A percentile compares a stretch with the other conserved stretches of the same genome.
These are phyloP conservation scores for Neurospora discreta DNA, from an alignment of 495 filamentous ascomycete genomes.

Conservation along the genomic window DNA sequence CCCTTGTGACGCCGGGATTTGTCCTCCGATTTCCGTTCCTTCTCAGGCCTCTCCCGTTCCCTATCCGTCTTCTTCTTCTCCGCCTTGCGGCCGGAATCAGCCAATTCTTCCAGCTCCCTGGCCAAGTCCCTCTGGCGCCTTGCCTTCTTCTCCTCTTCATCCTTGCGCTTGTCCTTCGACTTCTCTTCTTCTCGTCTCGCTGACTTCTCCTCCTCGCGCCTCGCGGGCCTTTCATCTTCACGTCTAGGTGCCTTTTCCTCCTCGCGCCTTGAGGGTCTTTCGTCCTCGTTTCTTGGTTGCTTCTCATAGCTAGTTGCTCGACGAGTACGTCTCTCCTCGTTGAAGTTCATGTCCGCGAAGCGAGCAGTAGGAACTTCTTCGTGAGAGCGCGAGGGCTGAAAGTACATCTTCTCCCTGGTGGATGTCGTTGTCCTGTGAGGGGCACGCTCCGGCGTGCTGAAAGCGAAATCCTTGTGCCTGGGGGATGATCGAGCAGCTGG, in stretches of 20 bases:
- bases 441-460: constrained; percentile 24
- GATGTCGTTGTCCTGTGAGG: constrained; percentile 22
- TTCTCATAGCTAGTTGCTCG: constrained; percentile 37
- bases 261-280: constrained; percentile 18
- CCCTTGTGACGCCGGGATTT: constrained; percentile 20
- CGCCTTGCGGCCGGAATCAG: background rate
- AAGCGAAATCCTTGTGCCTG: constrained; percentile 13
- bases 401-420: constrained; percentile 23
- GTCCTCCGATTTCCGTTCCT: constrained; percentile 24
- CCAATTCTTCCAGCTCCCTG: constrained; percentile 13
- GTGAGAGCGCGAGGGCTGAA: constrained; percentile 28
- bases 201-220: constrained; percentile 10
- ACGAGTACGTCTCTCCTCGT: constrained; percentile 22
- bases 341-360: constrained; percentile 17
- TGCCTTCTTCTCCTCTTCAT: constrained; percentile 16
- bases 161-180: constrained; percentile 15
- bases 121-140: constrained; percentile 9
- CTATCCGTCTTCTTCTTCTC: constrained; percentile 17
- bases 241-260: constrained; percentile 14
- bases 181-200: constrained; percentile 7
- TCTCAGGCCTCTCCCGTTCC: constrained; percentile 14
- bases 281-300: constrained; percentile 24
- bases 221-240: constrained; percentile 10
- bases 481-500: constrained; percentile 25
- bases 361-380: constrained; percentile 26